Evolutionary conservation across 805 yeast species (phyloP).

Genomic region (Pichia scutulata): DNA sequence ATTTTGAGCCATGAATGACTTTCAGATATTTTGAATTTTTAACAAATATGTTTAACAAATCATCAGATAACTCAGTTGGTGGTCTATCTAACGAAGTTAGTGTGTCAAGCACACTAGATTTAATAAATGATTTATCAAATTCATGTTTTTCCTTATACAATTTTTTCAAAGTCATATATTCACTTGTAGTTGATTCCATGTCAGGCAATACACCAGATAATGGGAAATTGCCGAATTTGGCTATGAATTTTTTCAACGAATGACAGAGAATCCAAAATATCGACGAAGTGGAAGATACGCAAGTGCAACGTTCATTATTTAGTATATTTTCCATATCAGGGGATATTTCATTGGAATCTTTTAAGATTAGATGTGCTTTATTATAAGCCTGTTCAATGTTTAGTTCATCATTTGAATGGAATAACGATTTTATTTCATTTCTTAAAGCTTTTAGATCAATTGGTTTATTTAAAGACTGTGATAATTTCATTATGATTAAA

Average conservation of each 20-base stretch:
- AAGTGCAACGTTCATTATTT: constrained; percentile 11
- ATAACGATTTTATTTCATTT: constrained; percentile 6
- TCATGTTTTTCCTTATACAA: constrained; percentile 51
- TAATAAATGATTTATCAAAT: constrained; percentile 39
- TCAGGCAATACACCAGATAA: constrained; percentile 74
- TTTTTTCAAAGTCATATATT: constrained; percentile 49
- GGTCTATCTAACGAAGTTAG: constrained; percentile 25
- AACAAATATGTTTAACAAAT: constrained; percentile 43
- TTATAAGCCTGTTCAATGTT: constrained; percentile 28
- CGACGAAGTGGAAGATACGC: constrained; percentile 14
- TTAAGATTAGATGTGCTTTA: constrained; percentile 40
- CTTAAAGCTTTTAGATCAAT: constrained; percentile 9
- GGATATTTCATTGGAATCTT: constrained; percentile 29
- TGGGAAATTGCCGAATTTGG: constrained; percentile 43
- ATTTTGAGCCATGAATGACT: constrained; percentile 22
- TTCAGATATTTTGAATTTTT: constrained; percentile 50
- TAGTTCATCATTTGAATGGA: constrained; percentile 25
- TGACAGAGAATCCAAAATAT: constrained; percentile 56
- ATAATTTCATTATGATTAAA: constrained; percentile 49
- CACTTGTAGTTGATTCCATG: constrained; percentile 71
- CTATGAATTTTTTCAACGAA: constrained; percentile 48
- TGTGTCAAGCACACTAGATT: constrained; percentile 24
- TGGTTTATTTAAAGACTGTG: constrained; percentile 32
- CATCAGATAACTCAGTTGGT: constrained; percentile 24
- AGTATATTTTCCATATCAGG: constrained; percentile 22